Conservation (phyloP, 116 monocot species). For the Cymodocea nodosa region DNA sequence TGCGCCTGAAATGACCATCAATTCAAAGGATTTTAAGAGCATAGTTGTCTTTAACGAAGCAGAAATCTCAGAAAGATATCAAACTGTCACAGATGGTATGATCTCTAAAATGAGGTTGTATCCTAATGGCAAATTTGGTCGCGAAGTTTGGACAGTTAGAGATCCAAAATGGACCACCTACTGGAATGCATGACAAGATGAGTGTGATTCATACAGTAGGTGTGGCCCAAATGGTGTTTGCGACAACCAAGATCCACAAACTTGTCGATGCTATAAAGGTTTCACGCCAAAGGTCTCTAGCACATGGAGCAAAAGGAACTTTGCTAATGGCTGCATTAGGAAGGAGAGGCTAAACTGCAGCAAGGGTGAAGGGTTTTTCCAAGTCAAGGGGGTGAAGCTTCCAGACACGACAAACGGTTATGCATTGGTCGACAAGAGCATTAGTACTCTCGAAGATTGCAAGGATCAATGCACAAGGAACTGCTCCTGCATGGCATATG, state of each 20-base stretch:
- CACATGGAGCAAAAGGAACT: not conserved
- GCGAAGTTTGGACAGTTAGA: too few species aligned
- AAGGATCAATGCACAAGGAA: not conserved
- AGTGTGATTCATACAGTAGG: not conserved
- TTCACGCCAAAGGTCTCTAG: constrained; percentile 8
- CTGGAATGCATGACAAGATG: not conserved
- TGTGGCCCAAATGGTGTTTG: not conserved
- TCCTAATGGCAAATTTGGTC: too few species aligned
- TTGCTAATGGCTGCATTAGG: constrained; percentile 11
- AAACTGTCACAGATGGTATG: too few species aligned
- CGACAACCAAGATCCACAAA: not conserved
- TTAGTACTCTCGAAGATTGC: not conserved
- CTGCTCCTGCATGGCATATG: constrained; percentile 10
- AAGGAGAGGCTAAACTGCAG: constrained; percentile 6
- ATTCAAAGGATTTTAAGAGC: too few species aligned
- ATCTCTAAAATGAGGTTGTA: too few species aligned
- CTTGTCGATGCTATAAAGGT: not conserved
- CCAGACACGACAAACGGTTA: constrained; percentile 5
- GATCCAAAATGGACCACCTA: too few species aligned
- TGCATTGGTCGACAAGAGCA: not conserved
- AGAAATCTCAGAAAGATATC: too few species aligned
- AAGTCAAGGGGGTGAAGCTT: not conserved
- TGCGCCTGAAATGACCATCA: too few species aligned
- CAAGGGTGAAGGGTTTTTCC: constrained; percentile 11
- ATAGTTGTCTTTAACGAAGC: too few species aligned